Evolutionary conservation across 148 eudicot genomes (phyloP), one percentile per base, ranked within the genome.

Genomic region (Rhododendron henanense): DNA sequence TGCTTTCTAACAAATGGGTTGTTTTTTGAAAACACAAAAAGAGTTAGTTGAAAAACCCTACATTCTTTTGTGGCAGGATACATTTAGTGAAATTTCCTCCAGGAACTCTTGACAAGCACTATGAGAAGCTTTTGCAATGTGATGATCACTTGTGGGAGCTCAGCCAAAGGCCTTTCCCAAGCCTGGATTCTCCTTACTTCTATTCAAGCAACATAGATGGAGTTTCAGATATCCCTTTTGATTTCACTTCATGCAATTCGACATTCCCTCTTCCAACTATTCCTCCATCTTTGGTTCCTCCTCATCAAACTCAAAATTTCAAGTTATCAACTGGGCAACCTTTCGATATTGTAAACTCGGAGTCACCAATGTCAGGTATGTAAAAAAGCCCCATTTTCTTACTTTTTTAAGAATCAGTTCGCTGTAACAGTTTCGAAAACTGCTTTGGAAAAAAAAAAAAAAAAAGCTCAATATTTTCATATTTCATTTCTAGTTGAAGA

Each of bases 81-180:
- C 92, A 90, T 48, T 78, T 18, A 15, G 82, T 90, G 25, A 47
- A 55, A 18, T 88, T 87, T 86, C 85, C 89, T 21, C 84, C 90
- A 0, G 87, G 89, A 31, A 1, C 79, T 6, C 88, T 90, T 28
- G 89, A 90, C 45, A 88, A 84, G 47, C 89, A 87, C 71, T 90
- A 87, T 15, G 84, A 87, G 50, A 88, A 85, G 59, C 90, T 90
- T 47, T 50, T 90, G 67, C 89, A 87, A 79, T 87, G 88, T 57
- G 90, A 90, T 44, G 23, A 41, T 55, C 83, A 85, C 0, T 67
- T 90, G 61, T 51, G 18, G 10, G 67, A 55, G 5, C 73, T 90
- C 44, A 90, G 90, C 81, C 81, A 78, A n/a, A 71, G 76, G 19
- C 76, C 76, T 31, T 71, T 71, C 39, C 76, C 76, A 7, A 75